These are phyloP conservation scores for Phytopythium delawarense DNA, from an alignment of 352 stramenopile genomes.

Conservation along the genomic window DNA sequence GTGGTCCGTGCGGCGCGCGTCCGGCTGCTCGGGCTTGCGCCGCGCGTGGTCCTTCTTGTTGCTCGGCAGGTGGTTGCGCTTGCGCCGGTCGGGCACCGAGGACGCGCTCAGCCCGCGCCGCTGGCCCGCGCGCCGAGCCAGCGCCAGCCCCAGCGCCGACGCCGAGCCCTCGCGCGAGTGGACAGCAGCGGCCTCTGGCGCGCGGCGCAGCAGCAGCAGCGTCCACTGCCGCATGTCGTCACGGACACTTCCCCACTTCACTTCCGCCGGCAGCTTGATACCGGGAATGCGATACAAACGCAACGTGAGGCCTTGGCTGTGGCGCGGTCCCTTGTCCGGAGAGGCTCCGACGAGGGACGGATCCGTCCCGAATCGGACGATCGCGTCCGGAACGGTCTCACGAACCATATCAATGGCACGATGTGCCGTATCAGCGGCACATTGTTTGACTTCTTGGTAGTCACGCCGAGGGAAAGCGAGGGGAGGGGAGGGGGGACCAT, in stretches of 20 bases:
- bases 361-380: not conserved
- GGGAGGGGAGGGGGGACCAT: too few relatives aligned
- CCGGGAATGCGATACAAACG: too few relatives aligned
- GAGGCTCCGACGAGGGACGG: not conserved
- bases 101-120: slow-evolving; percentile 27
- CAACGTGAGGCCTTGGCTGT: not conserved
- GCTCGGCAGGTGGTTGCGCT: slow-evolving; percentile 50
- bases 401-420: too few relatives aligned
- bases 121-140: slow-evolving; percentile 1
- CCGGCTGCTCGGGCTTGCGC: slow-evolving; percentile 5
- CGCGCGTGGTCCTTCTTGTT: slow-evolving; percentile 22
- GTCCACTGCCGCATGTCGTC: slow-evolving; percentile 38
- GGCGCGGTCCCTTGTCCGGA: not conserved
- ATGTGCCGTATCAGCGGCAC: too few relatives aligned
- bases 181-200: not conserved
- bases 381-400: not conserved
- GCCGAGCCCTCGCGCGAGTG: not conserved
- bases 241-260: too few relatives aligned
- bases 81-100: slow-evolving; percentile 40
- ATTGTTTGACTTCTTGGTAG: too few relatives aligned
- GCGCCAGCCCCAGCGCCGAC: not conserved
- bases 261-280: too few relatives aligned
- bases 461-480: too few relatives aligned
- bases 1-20: not conserved
- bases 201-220: slow-evolving; percentile 21